Evolutionary conservation across 2,329 filamentous ascomycete genomes (phyloP), one percentile per base, ranked within the genome.

Genomic region (Bipolaris victoriae): DNA sequence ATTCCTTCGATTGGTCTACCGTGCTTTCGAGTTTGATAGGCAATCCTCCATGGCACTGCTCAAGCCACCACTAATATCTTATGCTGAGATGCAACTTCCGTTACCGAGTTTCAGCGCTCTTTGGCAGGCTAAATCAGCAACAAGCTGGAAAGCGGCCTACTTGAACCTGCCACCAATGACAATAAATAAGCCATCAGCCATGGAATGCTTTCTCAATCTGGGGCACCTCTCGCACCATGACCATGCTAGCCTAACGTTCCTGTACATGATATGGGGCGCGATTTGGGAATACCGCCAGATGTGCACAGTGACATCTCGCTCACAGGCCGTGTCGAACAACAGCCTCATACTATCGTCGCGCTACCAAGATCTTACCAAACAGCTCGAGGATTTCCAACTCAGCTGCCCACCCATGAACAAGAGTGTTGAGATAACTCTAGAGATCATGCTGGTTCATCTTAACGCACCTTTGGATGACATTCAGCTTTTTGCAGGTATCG

Each of bases 41-140:
- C 86, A 90, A 58, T 81, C 84, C 3, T 90, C 89, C 2, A 88
- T 91, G 78, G 85, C 86, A 1, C 80, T 89, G 3, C 79, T 89
- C 52, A 86, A 84, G 20, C 87, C 84, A 57, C 86, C 88, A 0
- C 77, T 86, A 18, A 85, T 91, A 62, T 89, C 88, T 0, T 91
- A 90, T 65, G 82, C 87, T 0, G 89, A 91, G 65, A 76, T 91
- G 47, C 84, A 84, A 3, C 76, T 91, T 2, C 87, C 88, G 1
- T 73, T 92, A 0, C 89, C 89, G 0, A 84, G 84, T 58, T 78
- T 84, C 0, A 81, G 83, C 52, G 80, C 83, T 11, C 72, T 92
- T 1, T 92, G 89, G 89, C 81, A 85, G 46, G 88, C 89, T 1
- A 81, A 82, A 29, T 83, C 82, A 0, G 87, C 89, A 1, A 68